Evolutionary conservation across 441 rosid genomes (phyloP), one percentile per base, ranked within the genome.

Genomic region (Manihot esculenta): DNA sequence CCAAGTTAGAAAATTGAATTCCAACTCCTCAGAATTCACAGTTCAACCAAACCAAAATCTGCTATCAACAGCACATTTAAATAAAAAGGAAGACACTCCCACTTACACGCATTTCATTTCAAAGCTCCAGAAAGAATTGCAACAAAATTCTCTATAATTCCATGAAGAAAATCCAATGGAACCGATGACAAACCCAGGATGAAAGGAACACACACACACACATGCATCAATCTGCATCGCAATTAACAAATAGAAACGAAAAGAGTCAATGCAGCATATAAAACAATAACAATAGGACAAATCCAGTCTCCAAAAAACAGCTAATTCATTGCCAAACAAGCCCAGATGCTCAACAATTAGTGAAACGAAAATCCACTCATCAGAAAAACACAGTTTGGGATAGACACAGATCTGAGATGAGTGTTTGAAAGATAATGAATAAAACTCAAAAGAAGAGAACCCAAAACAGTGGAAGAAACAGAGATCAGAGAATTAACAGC

Each of bases 201-300:
- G 49, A 27, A 38, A n/a, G 8, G 62, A 42, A 27, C n/a, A n/a
- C n/a, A n/a, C n/a, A 59, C 35, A 51, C 10, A 53, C 35, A 35
- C 38, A 63, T 53, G 30, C 48, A 78, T 54, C 76, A 77, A 68
- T 77, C 84, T 71, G 80, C 81, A 76, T 33, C 35, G 70, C 18
- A 68, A 66, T 18, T 64, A 49, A 62, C 27, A 30, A 23, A 69
- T 65, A 33, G 21, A 41, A 20, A 44, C 6, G 24, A 49, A 1
- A 54, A 55, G 50, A 60, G 61, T 58, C 56, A 64, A 64, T 53
- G 61, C 1, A 5, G 58, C 12, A 48, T 27, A 69, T 7, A 38
- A 7, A 51, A 44, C 47, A 53, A 26, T 7, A 41, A 41, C 11
- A 30, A 44, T 9, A 42, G 42, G 38, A 41, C 1, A 48, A 60